Base-by-base conservation (phyloP, 2,329 filamentous ascomycete genomes). In the Alternaria gaisen region DNA sequence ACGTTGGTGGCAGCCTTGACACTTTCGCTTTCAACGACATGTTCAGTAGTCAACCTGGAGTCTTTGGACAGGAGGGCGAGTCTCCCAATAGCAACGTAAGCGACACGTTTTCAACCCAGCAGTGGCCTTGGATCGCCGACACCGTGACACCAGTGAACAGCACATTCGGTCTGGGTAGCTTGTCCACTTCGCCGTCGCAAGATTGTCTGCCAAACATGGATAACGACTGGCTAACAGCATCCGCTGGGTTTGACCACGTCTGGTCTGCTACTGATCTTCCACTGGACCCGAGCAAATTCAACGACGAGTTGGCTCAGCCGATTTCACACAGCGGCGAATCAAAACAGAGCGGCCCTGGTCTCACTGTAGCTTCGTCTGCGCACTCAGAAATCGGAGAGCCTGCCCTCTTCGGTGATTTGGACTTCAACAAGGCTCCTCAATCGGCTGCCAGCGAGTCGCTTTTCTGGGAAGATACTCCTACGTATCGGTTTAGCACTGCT, bases 191-290 rank as follows among this genome's bases (percentile, higher is more conserved):
- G 10, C 77, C 78, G 24, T 78, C 76, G 32, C 77, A 77, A 51
- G 77, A 80, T 40, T 77, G 74, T 55, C 61, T 78, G 3, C 65
- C 77, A n/a, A 74, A 72, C 20, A 64, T 76, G 12, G 77, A 77
- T 22, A 71, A 60, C 55, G 76, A 77, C 34, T 79, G 72, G 72
- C 55, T 69, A n/a, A 72, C 78, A 32, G 72, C 76, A 9, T 75
- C 76, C 36, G 72, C 74, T 61, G 75, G 74, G 24, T 68, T 78
- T 60, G 72, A 77, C 54, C 71, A 74, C 12, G 62, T 75, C 11
- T 81, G 79, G 77, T 79, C 77, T 50, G 77, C 79, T 55, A 73
- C 73, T 5, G 79, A 81, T 57, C 73, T 81, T 32, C 79, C 79
- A 7, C 65, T 81, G 14, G 73, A 77, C 48, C 73, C 78, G n/a